Evolutionary conservation across 2,329 filamentous ascomycete species (phyloP), one percentile per base, ranked within the genome.

Genomic region (Colletotrichum australisinense): DNA sequence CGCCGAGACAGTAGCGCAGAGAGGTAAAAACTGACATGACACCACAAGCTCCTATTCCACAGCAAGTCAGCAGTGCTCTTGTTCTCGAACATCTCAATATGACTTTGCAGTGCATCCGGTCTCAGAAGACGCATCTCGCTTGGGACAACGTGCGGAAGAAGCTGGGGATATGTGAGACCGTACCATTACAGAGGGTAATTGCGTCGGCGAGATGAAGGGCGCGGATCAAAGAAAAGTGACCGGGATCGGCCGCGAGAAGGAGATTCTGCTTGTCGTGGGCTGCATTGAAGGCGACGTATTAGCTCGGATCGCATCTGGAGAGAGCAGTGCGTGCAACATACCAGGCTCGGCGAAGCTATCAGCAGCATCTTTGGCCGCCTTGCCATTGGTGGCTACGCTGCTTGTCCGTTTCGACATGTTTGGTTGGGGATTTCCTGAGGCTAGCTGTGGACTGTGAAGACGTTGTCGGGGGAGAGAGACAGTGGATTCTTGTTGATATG

Each of bases 21-120:
- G 95, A 98, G 58, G 95, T 95, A 85, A 98, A 95, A 80, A 99
- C 91, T 81, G 96, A 98, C 93, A 98, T 96, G 83, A 98, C 91
- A 76, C 94, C 94, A 84, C 94, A 97, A 83, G 74, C 74, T 56
- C 74, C 74, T 76, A 19, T 58, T 52, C 14, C 26, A 24, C 49
- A 6, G n/a, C 22, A 55, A 28, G 38, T 74, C 55, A 75, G 73
- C 53, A 58, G 16, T n/a, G 38, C 26, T 58, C 32, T 46, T 19
- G 28, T 8, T 16, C 56, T 64, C n/a, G 1, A 12, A 28, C 28
- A 24, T 8, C 5, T 7, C 2, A 19, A 2, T 24, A 16, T 24
- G 12, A 11, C 8, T 28, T 32, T 12, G 22, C n/a, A 4, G 22
- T 3, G 53, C 16, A 14, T n/a, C 11, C 22, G 26, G 8, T 11